Evolutionary conservation across 2,329 filamentous ascomycete species (phyloP).

Genomic region (Diaporthe sp.): DNA sequence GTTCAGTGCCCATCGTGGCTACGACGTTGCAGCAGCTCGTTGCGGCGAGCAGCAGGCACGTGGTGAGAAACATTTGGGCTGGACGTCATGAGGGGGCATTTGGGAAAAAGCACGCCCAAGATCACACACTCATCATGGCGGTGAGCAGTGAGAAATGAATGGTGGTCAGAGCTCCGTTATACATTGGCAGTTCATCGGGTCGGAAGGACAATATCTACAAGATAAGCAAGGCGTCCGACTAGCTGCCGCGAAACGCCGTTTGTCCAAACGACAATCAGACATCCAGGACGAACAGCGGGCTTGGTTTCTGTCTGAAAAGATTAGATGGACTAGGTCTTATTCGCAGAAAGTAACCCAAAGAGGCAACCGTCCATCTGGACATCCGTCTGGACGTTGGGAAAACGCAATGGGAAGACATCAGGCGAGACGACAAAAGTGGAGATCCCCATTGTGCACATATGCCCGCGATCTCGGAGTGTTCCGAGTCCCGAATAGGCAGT

Average conservation of each 20-base stretch:
- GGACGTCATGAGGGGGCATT: neutral
- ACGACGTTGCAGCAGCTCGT: neutral
- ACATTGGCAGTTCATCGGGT: neutral
- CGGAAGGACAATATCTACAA: neutral
- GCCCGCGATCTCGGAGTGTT: neutral
- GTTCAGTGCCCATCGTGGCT: neutral
- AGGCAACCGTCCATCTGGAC: conserved; percentile 8
- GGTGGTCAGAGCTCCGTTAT: neutral
- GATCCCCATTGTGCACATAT: neutral
- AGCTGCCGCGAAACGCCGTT: conserved; percentile 16
- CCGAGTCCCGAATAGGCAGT: neutral
- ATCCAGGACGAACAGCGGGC: conserved; percentile 27
- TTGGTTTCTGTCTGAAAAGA: conserved; percentile 18
- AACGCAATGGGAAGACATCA: neutral
- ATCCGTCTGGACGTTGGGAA: conserved; percentile 18
- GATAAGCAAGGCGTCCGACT: neutral
- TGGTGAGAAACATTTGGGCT: conserved; percentile 7
- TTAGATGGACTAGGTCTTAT: conserved; percentile 10
- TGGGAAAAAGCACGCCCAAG: neutral
- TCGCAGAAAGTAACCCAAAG: conserved; percentile 25
- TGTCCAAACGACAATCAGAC: conserved; percentile 28
- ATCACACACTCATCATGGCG: neutral
- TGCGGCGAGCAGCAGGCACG: conserved; percentile 7
- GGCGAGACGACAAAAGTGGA: conserved; percentile 19
- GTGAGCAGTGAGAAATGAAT: neutral